phyloP scores from a whole-genome alignment of 345 rosid genomes.

The Nephelium lappaceum region DNA sequence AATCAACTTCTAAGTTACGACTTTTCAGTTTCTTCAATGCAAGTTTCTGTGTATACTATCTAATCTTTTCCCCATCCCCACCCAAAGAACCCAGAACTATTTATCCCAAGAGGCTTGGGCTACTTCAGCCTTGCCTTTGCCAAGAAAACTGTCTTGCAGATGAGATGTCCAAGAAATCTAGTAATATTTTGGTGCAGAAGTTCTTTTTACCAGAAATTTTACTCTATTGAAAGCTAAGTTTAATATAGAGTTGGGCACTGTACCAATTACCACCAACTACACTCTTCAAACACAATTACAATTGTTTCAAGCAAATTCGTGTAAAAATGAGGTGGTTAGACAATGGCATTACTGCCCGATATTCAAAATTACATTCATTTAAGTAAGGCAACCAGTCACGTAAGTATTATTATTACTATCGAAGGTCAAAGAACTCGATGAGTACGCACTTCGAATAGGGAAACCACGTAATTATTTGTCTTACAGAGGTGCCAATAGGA shows the following conservation, averaged over 20 bases:
- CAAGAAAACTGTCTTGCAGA: neutral
- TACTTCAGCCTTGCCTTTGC: neutral
- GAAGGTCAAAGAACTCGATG: neutral
- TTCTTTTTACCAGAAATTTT: neutral
- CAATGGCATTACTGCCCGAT: neutral
- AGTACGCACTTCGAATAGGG: neutral
- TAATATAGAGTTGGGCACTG: neutral
- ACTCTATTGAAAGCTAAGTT: neutral
- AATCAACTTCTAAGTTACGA: neutral
- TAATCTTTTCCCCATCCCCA: neutral
- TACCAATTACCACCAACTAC: neutral
- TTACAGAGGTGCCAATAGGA: neutral
- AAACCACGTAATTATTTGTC: neutral
- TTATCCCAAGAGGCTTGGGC: neutral
- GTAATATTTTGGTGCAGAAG: neutral
- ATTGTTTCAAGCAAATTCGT: neutral
- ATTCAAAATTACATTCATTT: neutral
- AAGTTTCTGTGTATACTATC: neutral
- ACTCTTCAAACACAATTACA: neutral
- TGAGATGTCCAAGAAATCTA: neutral
- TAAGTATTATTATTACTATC: neutral
- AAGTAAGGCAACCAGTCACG: neutral
- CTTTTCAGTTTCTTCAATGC: neutral
- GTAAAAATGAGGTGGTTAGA: neutral
- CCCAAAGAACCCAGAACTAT: neutral